These are phyloP conservation scores for Phytopythium oedochilum DNA, from an alignment of 352 stramenopile species.

Conservation along the genomic window DNA sequence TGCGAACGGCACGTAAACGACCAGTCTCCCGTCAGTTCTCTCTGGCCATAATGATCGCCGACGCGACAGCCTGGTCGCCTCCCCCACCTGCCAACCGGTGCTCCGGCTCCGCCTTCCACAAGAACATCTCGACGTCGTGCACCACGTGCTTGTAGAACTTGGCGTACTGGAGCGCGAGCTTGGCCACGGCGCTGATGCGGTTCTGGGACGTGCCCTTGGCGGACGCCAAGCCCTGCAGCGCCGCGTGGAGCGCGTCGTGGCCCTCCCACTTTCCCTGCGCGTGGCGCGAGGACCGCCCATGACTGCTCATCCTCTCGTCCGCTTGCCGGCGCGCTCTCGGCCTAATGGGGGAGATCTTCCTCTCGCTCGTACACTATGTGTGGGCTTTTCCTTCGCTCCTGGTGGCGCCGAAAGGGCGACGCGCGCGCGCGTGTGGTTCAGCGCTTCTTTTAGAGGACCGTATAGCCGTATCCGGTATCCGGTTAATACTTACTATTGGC, in stretches of 20 bases:
- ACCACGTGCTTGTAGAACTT: slow-evolving; percentile 89
- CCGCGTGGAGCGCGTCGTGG: slow-evolving; percentile 56
- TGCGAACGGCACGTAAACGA: slow-evolving; percentile 11
- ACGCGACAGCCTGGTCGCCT: no score
- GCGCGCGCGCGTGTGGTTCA: no score
- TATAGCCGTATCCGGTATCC: no score
- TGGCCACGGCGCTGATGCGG: slow-evolving; percentile 66
- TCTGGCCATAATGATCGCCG: no score
- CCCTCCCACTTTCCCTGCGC: slow-evolving; percentile 47
- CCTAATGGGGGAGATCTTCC: neutral
- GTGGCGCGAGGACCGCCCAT: neutral
- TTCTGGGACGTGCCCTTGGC: slow-evolving; percentile 81
- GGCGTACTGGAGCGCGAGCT: slow-evolving; percentile 57
- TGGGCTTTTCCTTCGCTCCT: no score
- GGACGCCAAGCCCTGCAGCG: slow-evolving; percentile 57
- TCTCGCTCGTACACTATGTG: no score
- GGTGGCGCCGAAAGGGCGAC: no score
- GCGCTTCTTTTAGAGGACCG: no score
- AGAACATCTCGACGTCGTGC: slow-evolving; percentile 78
- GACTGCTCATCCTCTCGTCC: slow-evolving; percentile 1
- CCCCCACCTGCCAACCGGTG: slow-evolving; percentile 63
- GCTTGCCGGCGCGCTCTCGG: neutral
- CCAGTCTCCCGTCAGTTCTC: no score
- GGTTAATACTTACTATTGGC: no score
- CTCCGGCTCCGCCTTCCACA: slow-evolving; percentile 82